Base-by-base conservation (phyloP, 257 asterid genomes). In the Nicotiana paniculata region DNA sequence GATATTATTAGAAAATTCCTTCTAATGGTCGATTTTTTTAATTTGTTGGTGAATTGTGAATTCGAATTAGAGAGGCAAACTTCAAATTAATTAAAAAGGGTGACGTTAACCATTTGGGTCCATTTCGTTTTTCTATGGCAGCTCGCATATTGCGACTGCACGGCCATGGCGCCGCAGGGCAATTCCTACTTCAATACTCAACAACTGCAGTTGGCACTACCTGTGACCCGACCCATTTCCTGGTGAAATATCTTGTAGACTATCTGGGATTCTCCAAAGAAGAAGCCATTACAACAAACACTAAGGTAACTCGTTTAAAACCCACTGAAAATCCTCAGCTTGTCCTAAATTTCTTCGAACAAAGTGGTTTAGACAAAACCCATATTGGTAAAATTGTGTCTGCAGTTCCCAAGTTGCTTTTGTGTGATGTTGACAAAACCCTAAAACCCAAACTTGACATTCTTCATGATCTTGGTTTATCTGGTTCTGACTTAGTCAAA, bases 221-320 rank as follows among this genome's bases (percentile, higher is more conserved):
- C 3, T 13, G 37, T 12, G 78, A 46, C 43, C 64, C 43, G 1
- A 53, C 39, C 63, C 67, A 30, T 55, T 76, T 66, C 61, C 28
- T 85, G 85, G 81, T 46, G 63, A 62, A 82, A 21, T 85, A 77
- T 21, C 78, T 82, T 0, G 66, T 68, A 5, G 68, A 82, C 24
- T 82, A 83, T 3, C 77, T 85, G 1, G 87, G 85, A 48, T 81
- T 84, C 10, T 84, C 87, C 11, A 39, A 17, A n/a, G 17, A 46
- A 66, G 87, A 76, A 11, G 87, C 87, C 16, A 58, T 77, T 77
- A 9, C 82, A 30, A 65, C 87, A 2, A 63, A 37, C 5, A 1
- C 37, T 4, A 84, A 81, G 81, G 75, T 84, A 76, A 26, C 6
- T 5, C 84, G 65, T 18, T 63, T 0, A 2, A 81, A 33, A 30